Conservation (phyloP, 2,329 filamentous ascomycete species). For the Fusarium sp. region DNA sequence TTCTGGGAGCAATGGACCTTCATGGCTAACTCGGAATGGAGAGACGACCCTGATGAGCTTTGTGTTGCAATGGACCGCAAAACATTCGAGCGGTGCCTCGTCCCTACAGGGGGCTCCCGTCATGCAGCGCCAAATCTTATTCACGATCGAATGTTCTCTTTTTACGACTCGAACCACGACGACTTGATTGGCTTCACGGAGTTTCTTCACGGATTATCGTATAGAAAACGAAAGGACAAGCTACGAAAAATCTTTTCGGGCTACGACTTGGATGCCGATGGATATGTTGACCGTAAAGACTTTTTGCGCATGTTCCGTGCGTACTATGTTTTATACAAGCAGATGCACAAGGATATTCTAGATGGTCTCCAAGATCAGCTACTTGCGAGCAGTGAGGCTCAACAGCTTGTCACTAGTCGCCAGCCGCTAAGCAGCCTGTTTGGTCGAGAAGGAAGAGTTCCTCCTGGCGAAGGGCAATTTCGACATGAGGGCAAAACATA, state of each 20-base stretch:
- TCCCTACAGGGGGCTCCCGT: conserved; percentile 83
- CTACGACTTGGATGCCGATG: conserved; percentile 91
- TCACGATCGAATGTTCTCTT: conserved; percentile 95
- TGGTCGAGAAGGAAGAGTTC: conserved; percentile 76
- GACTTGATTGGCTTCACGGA: conserved; percentile 92
- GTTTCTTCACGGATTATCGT: conserved; percentile 85
- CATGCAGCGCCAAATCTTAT: conserved; percentile 87
- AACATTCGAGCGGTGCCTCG: conserved; percentile 91
- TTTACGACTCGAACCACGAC: conserved; percentile 93
- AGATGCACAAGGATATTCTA: conserved; percentile 86
- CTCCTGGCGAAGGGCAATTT: conserved; percentile 66
- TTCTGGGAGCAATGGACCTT: conserved; percentile 98
- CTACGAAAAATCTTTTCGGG: conserved; percentile 82
- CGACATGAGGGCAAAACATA: conserved; percentile 75
- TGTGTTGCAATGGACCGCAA: conserved; percentile 88
- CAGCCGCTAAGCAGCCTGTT: conserved; percentile 81
- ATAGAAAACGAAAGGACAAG: conserved; percentile 74
- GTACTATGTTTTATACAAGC: conserved; percentile 90
- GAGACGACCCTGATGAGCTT: conserved; percentile 81
- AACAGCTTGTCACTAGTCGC: conserved; percentile 78
- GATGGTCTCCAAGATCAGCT: conserved; percentile 82
- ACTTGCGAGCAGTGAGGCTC: conserved; percentile 78
- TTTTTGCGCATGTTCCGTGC: conserved; percentile 92
- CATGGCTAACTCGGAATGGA: conserved; percentile 87
- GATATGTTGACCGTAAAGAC: conserved; percentile 85